phyloP scores from a whole-genome alignment of 1,139 yeast species.

The Nakaseomyces sp. region DNA sequence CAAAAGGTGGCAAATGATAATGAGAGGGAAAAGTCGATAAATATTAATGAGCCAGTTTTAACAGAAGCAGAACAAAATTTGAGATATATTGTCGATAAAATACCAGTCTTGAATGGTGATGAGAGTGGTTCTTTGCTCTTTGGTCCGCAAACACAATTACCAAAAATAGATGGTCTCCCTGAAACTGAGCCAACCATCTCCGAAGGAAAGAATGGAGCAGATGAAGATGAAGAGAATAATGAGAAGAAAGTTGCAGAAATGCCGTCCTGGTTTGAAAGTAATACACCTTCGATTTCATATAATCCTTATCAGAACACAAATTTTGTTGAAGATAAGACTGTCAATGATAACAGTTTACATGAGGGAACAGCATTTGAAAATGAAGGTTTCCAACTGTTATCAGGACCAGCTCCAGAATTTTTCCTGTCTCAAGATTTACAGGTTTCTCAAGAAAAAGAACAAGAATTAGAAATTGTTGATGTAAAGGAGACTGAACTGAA shows the following conservation, averaged over 20 bases:
- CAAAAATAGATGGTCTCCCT: neutral
- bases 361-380: neutral
- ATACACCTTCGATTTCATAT: conserved; percentile 4
- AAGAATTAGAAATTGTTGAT: neutral
- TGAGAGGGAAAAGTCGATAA: too few relatives aligned
- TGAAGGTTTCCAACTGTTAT: neutral
- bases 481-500: neutral
- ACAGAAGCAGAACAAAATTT: conserved; percentile 22
- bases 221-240: neutral
- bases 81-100: conserved; percentile 17
- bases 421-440: conserved; percentile 4
- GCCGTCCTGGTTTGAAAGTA: conserved; percentile 18
- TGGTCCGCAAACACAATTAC: conserved; percentile 3
- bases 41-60: neutral
- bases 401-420: neutral
- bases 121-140: conserved; percentile 13
- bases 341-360: neutral
- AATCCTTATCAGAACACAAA: conserved; percentile 17
- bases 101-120: conserved; percentile 17
- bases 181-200: neutral
- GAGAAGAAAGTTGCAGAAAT: conserved; percentile 3
- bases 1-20: neutral
- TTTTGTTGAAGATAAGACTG: conserved; percentile 17
- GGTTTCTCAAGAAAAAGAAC: too few relatives aligned
- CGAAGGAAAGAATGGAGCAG: neutral